Evolutionary conservation across 2,329 filamentous ascomycete species (phyloP), one percentile per base, ranked within the genome.

Genomic region (Emergomyces pasteurianus): DNA sequence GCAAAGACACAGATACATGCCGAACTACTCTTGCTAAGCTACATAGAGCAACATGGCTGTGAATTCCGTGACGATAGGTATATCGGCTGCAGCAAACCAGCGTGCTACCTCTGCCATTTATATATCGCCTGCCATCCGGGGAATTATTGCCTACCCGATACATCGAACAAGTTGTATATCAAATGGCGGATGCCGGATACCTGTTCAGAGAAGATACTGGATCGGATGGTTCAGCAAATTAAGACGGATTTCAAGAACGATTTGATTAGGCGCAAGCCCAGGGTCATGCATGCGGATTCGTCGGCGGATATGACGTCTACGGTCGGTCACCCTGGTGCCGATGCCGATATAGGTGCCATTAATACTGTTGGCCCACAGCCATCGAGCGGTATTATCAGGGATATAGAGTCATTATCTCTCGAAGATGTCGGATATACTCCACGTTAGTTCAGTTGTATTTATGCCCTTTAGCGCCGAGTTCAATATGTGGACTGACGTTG

Each of bases 271-370:
- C 6, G 23, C 9, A 34, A 12, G 10, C 23, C 40, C 12, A 43
- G 38, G 23, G n/a, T 12, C 31, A 57, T 57, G 40, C 55, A 57
- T 21, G 55, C 55, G 16, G 55, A 46, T 46, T 57, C 55, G 23
- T 57, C 55, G n/a, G 55, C 55, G n/a, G 55, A 57, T 46, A 46
- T 43, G 42, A 57, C 55, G 8, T 46, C 38, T 18, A 57, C 55
- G 18, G 23, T 57, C n/a, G 38, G 3, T 16, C 40, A n/a, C 9
- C 8, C 38, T 23, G 55, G 16, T 28, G 3, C 12, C 26, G 40
- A 5, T 21, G 55, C 23, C 34, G 34, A 36, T 36, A 36, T 9
- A 8, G 34, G 34, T n/a, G 55, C 8, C 7, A 14, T 18, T 56
- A 8, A 18, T 18, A 4, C 18, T n/a, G 36, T 21, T 12, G 54